phyloP scores from a whole-genome alignment of 768 basidiomycete species.

The Mrakia gelida region DNA sequence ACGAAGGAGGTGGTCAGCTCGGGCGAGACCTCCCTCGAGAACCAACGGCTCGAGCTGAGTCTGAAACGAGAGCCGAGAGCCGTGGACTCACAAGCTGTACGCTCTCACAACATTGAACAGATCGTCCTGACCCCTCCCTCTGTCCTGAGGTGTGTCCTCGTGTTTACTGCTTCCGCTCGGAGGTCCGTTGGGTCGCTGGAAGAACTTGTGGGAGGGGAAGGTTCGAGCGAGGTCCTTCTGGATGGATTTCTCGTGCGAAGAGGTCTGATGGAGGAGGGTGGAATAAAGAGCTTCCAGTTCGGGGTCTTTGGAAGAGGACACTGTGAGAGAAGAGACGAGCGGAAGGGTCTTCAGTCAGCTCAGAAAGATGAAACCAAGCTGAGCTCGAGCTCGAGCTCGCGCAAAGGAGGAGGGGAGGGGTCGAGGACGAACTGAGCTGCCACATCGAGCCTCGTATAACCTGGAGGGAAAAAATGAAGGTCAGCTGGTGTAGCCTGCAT shows the following conservation, averaged over 20 bases:
- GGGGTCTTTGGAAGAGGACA: conserved; percentile 89
- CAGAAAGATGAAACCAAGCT: no score
- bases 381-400: background rate
- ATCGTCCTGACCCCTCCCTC: conserved; percentile 94
- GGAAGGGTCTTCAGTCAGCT: background rate
- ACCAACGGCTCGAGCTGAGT: background rate
- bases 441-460: conserved; percentile 88
- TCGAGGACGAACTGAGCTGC: conserved; percentile 73
- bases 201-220: conserved; percentile 95
- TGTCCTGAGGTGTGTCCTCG: conserved; percentile 48
- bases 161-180: background rate
- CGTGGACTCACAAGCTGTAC: conserved; percentile 70
- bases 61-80: background rate
- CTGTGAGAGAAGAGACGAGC: conserved; percentile 21
- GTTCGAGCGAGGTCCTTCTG: conserved; percentile 90
- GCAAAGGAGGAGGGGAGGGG: conserved; percentile 19
- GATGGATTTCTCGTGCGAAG: conserved; percentile 90
- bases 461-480: no score
- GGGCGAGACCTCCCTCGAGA: conserved; percentile 1
- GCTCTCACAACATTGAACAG: conserved; percentile 97
- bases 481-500: no score
- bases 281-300: conserved; percentile 80
- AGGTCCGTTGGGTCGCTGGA: conserved; percentile 57
- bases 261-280: conserved; percentile 71
- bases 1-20: background rate